phyloP scores from a whole-genome alignment of 169 alveolate genomes.

The Plasmodium vinckei region DNA sequence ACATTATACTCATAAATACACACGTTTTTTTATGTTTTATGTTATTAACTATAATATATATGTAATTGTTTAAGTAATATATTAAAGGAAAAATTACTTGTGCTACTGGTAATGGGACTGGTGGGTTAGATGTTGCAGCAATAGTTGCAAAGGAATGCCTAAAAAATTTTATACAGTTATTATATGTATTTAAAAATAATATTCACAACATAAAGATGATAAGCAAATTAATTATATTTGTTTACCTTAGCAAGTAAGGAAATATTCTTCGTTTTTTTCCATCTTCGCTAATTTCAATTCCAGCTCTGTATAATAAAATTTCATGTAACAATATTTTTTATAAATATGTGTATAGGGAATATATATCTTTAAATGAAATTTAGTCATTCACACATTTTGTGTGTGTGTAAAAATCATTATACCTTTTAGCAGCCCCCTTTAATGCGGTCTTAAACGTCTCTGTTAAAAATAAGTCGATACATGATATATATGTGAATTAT shows the following conservation, averaged over 20 bases:
- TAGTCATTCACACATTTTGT: background rate
- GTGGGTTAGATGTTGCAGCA: slow-evolving; percentile 85
- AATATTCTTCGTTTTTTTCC: slow-evolving; percentile 81
- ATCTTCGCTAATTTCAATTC: slow-evolving; percentile 78
- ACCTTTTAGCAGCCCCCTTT: slow-evolving; percentile 84
- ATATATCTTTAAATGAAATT: background rate
- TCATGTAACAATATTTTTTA: background rate
- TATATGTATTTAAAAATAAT: background rate
- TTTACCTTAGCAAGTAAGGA: slow-evolving; percentile 81
- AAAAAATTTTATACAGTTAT: slow-evolving; percentile 6
- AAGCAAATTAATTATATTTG: background rate
- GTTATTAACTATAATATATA: background rate
- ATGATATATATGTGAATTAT: background rate
- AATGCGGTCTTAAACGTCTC: slow-evolving; percentile 83
- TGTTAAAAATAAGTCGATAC: slow-evolving; percentile 10
- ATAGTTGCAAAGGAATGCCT: slow-evolving; percentile 85
- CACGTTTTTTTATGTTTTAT: background rate
- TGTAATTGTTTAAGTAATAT: background rate
- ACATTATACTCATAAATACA: background rate
- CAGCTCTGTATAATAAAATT: slow-evolving; percentile 74
- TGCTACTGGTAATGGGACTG: slow-evolving; percentile 86
- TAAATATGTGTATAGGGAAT: background rate
- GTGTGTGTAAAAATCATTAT: background rate
- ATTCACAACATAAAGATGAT: background rate
- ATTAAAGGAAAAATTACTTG: slow-evolving; percentile 69